Base-by-base conservation (phyloP, 1,284 basidiomycete species). In the Neotropicomus parvogracilis region DNA sequence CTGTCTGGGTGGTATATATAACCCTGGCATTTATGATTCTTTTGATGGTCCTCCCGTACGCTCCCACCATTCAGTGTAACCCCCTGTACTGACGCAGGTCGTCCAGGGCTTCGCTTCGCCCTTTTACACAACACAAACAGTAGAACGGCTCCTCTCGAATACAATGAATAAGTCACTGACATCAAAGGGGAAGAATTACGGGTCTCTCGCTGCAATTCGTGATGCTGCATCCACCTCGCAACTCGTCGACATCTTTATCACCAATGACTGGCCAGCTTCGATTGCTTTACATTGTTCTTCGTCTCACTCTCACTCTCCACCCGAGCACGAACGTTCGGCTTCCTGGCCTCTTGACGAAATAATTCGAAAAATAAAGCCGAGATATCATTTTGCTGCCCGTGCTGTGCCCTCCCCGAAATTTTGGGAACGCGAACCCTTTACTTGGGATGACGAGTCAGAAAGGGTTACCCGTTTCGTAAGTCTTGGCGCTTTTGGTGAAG, bases 341-440 rank as follows among this genome's bases (percentile, higher is more conserved):
- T 82, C 78, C 0, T 73, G 76, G 2, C 81, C 86, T 10, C 67
- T 93, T 2, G 79, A 85, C 44, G 87, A 89, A 33, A 64, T 89
- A 0, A 73, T 91, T 13, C 72, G 74, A 34, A 75, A 75, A 52
- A 76, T 75, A 39, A 85, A 83, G 56, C 88, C 90, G 1, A 77
- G 85, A 40, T 93, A 93, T 66, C 85, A 91, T 60, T 88, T 93
- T 60, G 74, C 83, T 14, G 82, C 77, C 54, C 77, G 78, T 39
- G 79, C 70, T 45, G 81, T 74, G 31, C 68, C 64, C 27, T 77
- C 75, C 13, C 75, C 83, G 1, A 74, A 74, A 52, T 97, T 94
- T 66, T 97, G 93, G 92, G 94, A 97, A 65, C 74, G 93, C 45
- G 92, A 95, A 56, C 93, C 94, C 3, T 94, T 83, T 63, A 68